A percentile compares a stretch with the other conserved stretches of the same genome.
Evolutionary conservation across 805 yeast species (phyloP).

Genomic region (Yamadazyma sp.): DNA sequence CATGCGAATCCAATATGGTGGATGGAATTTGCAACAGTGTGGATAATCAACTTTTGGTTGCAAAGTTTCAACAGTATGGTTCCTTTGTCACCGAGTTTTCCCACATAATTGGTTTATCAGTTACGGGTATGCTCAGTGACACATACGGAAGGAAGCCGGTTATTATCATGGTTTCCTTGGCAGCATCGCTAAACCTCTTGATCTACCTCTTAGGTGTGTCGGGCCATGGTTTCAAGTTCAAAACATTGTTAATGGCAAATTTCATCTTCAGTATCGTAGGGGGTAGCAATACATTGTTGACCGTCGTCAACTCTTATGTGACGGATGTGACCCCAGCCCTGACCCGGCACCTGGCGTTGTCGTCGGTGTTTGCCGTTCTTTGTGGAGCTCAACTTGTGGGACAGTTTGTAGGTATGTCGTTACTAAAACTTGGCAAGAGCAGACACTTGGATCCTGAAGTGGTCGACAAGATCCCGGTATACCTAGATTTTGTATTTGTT

Average conservation of each 20-base stretch:
- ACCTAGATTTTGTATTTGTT: background rate
- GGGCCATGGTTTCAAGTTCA: constrained; percentile 6
- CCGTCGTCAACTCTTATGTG: constrained; percentile 64
- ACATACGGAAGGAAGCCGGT: constrained; percentile 35
- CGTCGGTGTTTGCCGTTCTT: constrained; percentile 58
- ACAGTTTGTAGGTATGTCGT: constrained; percentile 2
- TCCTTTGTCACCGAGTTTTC: constrained; percentile 42
- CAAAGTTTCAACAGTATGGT: constrained; percentile 45
- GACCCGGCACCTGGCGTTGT: constrained; percentile 47
- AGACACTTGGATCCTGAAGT: background rate
- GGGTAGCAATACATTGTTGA: constrained; percentile 52
- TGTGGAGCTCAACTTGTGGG: constrained; percentile 1
- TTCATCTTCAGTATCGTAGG: constrained; percentile 57
- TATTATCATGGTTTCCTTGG: constrained; percentile 20
- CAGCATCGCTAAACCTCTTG: background rate
- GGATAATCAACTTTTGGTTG: constrained; percentile 35
- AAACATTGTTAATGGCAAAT: constrained; percentile 39
- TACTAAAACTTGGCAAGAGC: constrained; percentile 3
- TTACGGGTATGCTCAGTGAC: constrained; percentile 40
- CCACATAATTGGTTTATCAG: constrained; percentile 55
- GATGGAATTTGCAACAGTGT: constrained; percentile 28
- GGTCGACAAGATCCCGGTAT: constrained; percentile 1
- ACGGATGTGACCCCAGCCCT: constrained; percentile 70
- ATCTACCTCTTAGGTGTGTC: background rate
- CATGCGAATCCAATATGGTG: constrained; percentile 9